These are phyloP conservation scores for Amesomyces nigricolor DNA, from an alignment of 2,329 filamentous ascomycete genomes.

Conservation along the genomic window DNA sequence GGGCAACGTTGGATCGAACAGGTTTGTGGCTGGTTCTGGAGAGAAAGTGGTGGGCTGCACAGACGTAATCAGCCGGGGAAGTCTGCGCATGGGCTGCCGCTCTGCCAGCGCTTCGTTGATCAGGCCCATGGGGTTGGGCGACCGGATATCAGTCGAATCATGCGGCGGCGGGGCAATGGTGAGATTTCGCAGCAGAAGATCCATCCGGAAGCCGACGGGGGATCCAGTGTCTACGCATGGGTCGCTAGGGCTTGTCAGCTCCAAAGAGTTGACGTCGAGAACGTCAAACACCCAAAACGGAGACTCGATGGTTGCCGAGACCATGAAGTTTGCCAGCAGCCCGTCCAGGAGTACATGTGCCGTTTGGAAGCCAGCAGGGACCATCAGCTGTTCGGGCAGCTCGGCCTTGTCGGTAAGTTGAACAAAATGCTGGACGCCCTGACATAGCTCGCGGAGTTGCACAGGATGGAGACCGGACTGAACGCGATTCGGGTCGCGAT, in stretches of 20 bases:
- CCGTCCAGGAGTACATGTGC: constrained; percentile 14
- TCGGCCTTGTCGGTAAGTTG: constrained; percentile 10
- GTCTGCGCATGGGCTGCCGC: not conserved
- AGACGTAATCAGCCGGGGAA: constrained; percentile 1
- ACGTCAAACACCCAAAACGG: constrained; percentile 21
- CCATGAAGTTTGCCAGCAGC: constrained; percentile 18
- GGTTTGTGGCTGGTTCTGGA: not conserved
- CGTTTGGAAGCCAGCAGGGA: not conserved
- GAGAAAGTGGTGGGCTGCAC: not conserved
- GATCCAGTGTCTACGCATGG: constrained; percentile 4
- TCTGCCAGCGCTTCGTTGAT: not conserved
- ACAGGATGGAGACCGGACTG: constrained; percentile 15
- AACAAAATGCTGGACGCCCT: constrained; percentile 15
- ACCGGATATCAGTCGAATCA: not conserved
- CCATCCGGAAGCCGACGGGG: constrained; percentile 14
- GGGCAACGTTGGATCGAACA: constrained; percentile 3
- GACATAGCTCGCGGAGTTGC: constrained; percentile 17
- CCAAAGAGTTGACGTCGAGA: constrained; percentile 1
- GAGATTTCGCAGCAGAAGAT: constrained; percentile 14
- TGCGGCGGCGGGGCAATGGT: not conserved
- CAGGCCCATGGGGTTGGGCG: not conserved
- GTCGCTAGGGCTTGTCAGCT: constrained; percentile 15
- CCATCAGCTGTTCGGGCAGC: constrained; percentile 10
- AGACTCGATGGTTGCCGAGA: constrained; percentile 8
- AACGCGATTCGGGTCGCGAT: constrained; percentile 10